These are phyloP conservation scores for Mrakia frigida DNA, from an alignment of 768 basidiomycete genomes.

Conservation along the genomic window DNA sequence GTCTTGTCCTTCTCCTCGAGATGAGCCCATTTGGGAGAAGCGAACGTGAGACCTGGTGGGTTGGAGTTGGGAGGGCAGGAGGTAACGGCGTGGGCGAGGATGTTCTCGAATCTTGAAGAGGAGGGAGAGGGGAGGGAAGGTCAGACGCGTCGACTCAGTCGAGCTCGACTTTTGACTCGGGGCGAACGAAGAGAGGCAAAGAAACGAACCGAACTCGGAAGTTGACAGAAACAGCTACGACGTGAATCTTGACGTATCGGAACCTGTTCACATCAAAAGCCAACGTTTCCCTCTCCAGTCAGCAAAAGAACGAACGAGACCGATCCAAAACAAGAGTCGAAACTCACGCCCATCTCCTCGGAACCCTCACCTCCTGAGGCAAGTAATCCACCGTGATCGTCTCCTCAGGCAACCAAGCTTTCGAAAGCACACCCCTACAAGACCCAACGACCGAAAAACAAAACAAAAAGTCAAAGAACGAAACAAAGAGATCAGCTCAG, in stretches of 20 bases:
- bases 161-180: no score
- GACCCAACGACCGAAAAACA: neutral
- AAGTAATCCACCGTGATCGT: slow-evolving; percentile 36
- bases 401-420: slow-evolving; percentile 38
- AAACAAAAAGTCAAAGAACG: no score
- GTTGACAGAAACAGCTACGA: slow-evolving; percentile 34
- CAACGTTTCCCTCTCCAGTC: neutral
- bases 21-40: neutral
- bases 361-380: slow-evolving; percentile 33
- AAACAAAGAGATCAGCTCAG: neutral
- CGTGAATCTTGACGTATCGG: slow-evolving; percentile 38
- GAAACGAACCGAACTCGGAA: slow-evolving; percentile 30
- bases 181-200: neutral
- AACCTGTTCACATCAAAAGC: slow-evolving; percentile 13
- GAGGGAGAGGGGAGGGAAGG: neutral
- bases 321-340: neutral
- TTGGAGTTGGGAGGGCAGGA: slow-evolving; percentile 32
- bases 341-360: slow-evolving; percentile 34
- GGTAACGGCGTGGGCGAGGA: slow-evolving; percentile 32
- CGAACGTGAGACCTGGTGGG: slow-evolving; percentile 29
- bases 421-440: slow-evolving; percentile 34
- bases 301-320: neutral
- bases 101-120: slow-evolving; percentile 29
- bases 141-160: slow-evolving; percentile 10
- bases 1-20: slow-evolving; percentile 30